Evolutionary conservation across 2,329 filamentous ascomycete genomes (phyloP), one percentile per base, ranked within the genome.

Genomic region (Tolypocladium pustulatum): DNA sequence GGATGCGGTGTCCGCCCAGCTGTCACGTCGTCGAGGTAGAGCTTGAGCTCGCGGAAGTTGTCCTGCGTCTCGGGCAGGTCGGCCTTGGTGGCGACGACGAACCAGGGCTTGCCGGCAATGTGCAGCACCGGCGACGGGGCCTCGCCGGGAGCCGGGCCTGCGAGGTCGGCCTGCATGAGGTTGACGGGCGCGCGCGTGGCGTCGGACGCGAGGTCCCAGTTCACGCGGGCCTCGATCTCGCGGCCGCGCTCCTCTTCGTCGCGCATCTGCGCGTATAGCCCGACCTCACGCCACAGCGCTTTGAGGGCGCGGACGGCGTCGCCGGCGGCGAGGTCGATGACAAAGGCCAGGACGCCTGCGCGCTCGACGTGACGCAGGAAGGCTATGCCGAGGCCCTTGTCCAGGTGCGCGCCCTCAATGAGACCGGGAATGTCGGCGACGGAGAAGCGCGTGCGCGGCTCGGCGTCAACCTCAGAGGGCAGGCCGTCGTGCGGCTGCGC

Each of bases 391-490:
- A 99, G 82, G 0, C 94, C 94, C 63, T 87, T 88, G 73, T 99
- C 92, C 10, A 96, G 81, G 73, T 97, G 93, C 0, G 94, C 94
- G 64, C 90, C 91, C 71, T 95, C 87, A 54, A 99, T 91, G 60
- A 99, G 78, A 1, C 94, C 94, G 1, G 94, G 94, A 59, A 99
- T 97, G 71, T 99, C 94, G 20, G 94, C 94, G 60, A 99, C 88
- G 10, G 90, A 96, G 73, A 97, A 96, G 59, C 89, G 86, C 1
- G 88, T 91, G 38, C 91, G 82, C 0, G 82, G 76, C 69, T 74
- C 81, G 66, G 69, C 78, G 71, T 71, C 78, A 54, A 80, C 74
- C 6, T 71, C 77, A 37, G 36, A 17, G 46, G 43, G 9, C 43
- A 25, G 34, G 36, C 22, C 40, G 55, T 25, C 46, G 20, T 40